Conservation (phyloP, 495 filamentous ascomycete species). For the Hypoxylon crocopeplum region DNA sequence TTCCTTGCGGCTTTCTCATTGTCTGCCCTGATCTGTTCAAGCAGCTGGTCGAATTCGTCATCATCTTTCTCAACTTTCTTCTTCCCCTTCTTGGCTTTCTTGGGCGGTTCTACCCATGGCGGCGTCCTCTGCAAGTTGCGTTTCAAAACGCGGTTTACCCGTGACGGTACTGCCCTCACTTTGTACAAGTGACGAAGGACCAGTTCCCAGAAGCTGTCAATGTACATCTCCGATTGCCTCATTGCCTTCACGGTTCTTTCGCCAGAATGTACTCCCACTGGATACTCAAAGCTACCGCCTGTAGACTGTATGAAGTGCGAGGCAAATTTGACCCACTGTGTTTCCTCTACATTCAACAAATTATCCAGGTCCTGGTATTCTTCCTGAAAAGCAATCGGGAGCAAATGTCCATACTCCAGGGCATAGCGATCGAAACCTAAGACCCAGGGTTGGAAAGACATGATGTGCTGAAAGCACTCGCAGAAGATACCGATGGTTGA, state of each 20-base stretch:
- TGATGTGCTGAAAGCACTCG: background rate
- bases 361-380: background rate
- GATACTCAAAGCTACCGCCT: background rate
- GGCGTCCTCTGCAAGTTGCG: background rate
- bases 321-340: background rate
- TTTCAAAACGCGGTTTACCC: background rate
- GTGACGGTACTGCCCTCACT: background rate
- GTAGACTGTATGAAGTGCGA: background rate
- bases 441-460: constrained; percentile 2
- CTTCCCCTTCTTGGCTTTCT: background rate
- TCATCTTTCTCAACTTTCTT: background rate
- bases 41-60: background rate
- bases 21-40: background rate
- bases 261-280: background rate
- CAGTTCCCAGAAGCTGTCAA: constrained; percentile 10
- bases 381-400: background rate
- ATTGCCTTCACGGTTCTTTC: background rate
- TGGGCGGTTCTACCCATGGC: constrained; percentile 1
- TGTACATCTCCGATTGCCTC: background rate
- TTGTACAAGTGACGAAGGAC: background rate
- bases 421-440: background rate
- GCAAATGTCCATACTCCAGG: background rate
- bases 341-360: background rate
- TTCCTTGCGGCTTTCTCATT: background rate
- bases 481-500: constrained; percentile 2